Percentiles rank a stretch among this genome's conserved stretches.
Evolutionary conservation across 805 yeast genomes (phyloP).

Genomic region (Saccharomycopsis amapae): DNA sequence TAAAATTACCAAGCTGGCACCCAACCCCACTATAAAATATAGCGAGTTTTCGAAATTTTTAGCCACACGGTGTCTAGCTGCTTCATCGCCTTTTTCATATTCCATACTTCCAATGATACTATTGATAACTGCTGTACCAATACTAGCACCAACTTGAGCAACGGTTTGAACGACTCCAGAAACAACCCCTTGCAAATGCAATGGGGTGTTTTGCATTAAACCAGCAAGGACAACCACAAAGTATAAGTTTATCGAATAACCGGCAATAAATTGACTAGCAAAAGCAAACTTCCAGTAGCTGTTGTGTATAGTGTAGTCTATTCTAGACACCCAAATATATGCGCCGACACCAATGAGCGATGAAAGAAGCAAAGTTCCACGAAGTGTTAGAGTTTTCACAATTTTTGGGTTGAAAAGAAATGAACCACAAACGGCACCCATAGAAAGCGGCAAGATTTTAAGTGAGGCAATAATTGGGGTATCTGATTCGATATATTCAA

Average conservation of each 20-base stretch:
- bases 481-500: conserved; percentile 26
- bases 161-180: conserved; percentile 32
- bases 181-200: conserved; percentile 34
- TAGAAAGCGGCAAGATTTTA: conserved; percentile 31
- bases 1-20: neutral
- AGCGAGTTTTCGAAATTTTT: neutral
- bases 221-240: conserved; percentile 31
- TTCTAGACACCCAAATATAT: conserved; percentile 9
- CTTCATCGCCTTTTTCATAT: neutral
- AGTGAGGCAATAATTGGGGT: conserved; percentile 32
- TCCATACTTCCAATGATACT: conserved; percentile 25
- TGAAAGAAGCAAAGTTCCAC: neutral
- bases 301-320: conserved; percentile 5
- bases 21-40: neutral
- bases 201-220: conserved; percentile 30
- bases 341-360: conserved; percentile 16
- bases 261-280: conserved; percentile 23
- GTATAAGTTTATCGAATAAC: conserved; percentile 28
- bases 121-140: conserved; percentile 27
- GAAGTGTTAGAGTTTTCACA: neutral
- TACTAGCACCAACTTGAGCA: conserved; percentile 30
- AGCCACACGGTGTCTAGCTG: neutral
- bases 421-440: conserved; percentile 28
- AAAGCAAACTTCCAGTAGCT: conserved; percentile 14
- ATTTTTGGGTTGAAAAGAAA: neutral